Evolutionary conservation across 352 stramenopile species (phyloP), one percentile per base, ranked within the genome.

Genomic region (Globisporangium spiculum): DNA sequence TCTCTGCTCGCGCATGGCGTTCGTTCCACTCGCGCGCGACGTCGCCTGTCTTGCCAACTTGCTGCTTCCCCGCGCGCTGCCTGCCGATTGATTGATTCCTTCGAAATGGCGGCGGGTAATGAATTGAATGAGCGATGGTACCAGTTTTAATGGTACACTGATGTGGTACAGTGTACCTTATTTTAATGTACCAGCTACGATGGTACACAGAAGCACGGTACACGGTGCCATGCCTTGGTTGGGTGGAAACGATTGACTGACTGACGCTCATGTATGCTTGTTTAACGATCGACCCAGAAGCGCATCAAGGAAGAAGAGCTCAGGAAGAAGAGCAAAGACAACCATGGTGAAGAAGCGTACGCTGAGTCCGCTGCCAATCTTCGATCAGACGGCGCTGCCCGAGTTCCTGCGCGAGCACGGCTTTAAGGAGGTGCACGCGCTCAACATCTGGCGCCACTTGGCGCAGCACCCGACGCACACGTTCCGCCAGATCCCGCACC

Each of bases 291-390:
- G 12, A 46, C 12, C 12, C 38, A 46, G 12, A 10, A 22, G 12
- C 24, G 27, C 41, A 16, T 44, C 12, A 38, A 18, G 4, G 4
- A 41, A 53, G 58, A 18, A 8, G 27, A 10, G 36, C 36, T 44
- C 36, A 65, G 3, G 58, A 18, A 8, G 22, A 30, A 65, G 32
- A 38, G 32, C 32, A 10, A 38, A 60, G 20, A 52, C 18, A 55
- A 16, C 36, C 10, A 94, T 94, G 87, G 87, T 94, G 46, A 95
- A 93, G 81, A 95, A 93, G 77, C 84, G 88, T 65, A 83, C 81
- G 71, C 69, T 95, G 64, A 82, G 76, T 30, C 88, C 88, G 63
- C 79, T 90, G 64, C 80, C 88, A 32, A 73, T 86, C 46, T 91
- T 95, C 70, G 86, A 95, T 65, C 84, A 92, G 78, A 63, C 69